Conservation (phyloP, 2,329 filamentous ascomycete genomes). For the Monosporascus sp. region DNA sequence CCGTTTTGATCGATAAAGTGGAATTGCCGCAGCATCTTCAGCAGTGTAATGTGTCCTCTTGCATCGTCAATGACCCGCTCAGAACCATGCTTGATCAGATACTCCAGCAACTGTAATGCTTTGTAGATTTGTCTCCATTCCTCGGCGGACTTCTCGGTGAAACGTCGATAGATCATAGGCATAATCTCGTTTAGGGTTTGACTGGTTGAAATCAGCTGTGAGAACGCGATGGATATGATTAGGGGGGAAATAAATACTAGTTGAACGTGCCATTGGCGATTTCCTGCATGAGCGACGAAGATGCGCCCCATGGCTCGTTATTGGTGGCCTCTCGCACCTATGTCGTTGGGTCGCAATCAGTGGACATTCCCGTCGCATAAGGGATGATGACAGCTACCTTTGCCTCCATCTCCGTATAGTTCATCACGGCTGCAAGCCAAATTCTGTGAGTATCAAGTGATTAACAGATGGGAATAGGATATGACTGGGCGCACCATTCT, state of each 20-base stretch:
- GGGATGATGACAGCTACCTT: conserved; percentile 39
- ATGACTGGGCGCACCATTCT: conserved; percentile 69
- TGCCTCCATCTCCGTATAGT: conserved; percentile 90
- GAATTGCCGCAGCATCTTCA: conserved; percentile 98
- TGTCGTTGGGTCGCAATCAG: conserved; percentile 7
- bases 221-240: not conserved
- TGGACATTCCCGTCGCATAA: conserved; percentile 1
- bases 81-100: conserved; percentile 95
- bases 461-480: conserved; percentile 19
- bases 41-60: conserved; percentile 84
- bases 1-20: conserved; percentile 95
- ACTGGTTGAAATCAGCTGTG: conserved; percentile 40
- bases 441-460: conserved; percentile 1
- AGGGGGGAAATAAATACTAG: conserved; percentile 62
- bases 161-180: conserved; percentile 99
- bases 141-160: conserved; percentile 96
- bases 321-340: conserved; percentile 97
- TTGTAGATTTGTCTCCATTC: conserved; percentile 99
- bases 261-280: conserved; percentile 97
- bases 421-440: conserved; percentile 78
- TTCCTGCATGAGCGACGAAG: conserved; percentile 86
- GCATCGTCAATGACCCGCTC: conserved; percentile 97
- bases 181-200: conserved; percentile 98
- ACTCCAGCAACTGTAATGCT: conserved; percentile 91
- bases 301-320: conserved; percentile 95